phyloP scores from a whole-genome alignment of 441 rosid genomes.

The Bruguiera hainesii region DNA sequence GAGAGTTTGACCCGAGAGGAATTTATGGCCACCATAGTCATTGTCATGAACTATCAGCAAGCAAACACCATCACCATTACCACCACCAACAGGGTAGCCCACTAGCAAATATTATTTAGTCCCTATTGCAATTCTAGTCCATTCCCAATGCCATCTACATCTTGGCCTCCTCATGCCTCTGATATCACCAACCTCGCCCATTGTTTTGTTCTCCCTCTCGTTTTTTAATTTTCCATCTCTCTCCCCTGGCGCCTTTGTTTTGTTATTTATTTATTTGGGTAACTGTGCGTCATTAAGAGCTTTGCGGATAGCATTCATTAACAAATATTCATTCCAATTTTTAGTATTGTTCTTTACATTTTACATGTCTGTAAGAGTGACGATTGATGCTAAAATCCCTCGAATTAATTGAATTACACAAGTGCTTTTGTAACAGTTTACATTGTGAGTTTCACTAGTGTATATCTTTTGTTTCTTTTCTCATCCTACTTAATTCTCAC shows the following conservation, averaged over 20 bases:
- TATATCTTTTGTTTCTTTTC: too few species aligned
- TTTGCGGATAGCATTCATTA: too few species aligned
- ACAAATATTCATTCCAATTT: too few species aligned
- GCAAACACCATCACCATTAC: slow-evolving; percentile 1
- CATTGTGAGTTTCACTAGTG: too few species aligned
- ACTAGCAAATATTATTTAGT: slow-evolving; percentile 2
- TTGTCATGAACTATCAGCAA: slow-evolving; percentile 16
- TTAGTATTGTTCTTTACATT: too few species aligned
- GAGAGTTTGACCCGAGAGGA: slow-evolving; percentile 18
- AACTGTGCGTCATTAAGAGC: neutral
- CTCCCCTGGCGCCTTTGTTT: neutral
- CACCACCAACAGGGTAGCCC: slow-evolving; percentile 16
- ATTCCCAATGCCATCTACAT: neutral
- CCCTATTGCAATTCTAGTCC: neutral
- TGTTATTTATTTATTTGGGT: neutral
- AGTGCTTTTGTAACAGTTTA: too few species aligned
- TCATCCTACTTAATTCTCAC: too few species aligned
- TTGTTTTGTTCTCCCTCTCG: neutral
- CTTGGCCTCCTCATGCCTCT: neutral
- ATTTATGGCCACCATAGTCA: slow-evolving; percentile 23
- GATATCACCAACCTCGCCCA: neutral
- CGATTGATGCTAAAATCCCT: too few species aligned
- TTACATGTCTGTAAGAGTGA: too few species aligned
- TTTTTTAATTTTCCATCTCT: neutral
- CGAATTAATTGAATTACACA: too few species aligned